Evolutionary conservation across 2,329 filamentous ascomycete genomes (phyloP).

Genomic region (Raffaelea ambrosiae): DNA sequence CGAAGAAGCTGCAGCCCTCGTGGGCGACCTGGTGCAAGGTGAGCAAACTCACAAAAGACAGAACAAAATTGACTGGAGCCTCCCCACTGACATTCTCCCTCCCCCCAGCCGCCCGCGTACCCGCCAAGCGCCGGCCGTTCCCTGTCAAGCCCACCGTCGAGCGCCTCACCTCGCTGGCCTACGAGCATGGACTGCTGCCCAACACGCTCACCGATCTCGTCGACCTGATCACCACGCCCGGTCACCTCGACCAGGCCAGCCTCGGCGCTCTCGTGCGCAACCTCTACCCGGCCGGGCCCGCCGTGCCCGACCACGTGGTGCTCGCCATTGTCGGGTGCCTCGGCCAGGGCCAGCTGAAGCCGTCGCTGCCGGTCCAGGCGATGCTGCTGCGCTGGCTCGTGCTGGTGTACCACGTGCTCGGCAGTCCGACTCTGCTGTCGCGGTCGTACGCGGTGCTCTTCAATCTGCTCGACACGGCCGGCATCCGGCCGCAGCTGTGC

Average conservation of each 20-base stretch:
- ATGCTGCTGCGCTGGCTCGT: constrained; percentile 71
- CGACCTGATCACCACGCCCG: constrained; percentile 57
- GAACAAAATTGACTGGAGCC: not conserved
- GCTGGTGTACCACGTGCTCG: constrained; percentile 61
- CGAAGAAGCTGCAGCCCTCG: constrained; percentile 10
- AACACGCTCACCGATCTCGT: constrained; percentile 54
- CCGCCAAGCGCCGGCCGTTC: constrained; percentile 56
- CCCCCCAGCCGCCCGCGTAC: constrained; percentile 43
- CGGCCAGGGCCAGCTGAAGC: constrained; percentile 70
- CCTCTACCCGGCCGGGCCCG: constrained; percentile 60
- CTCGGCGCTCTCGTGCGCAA: constrained; percentile 61
- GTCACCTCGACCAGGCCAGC: constrained; percentile 67
- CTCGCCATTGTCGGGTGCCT: constrained; percentile 62
- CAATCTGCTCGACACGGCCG: constrained; percentile 72
- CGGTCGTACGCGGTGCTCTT: constrained; percentile 71
- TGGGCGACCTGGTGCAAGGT: constrained; percentile 14
- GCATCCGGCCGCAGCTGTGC: constrained; percentile 58
- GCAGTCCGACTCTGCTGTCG: constrained; percentile 48
- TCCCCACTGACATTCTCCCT: not conserved
- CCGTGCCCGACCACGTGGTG: constrained; percentile 50
- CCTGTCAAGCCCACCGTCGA: constrained; percentile 58
- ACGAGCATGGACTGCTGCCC: constrained; percentile 58
- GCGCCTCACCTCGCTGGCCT: constrained; percentile 52
- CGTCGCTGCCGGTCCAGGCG: constrained; percentile 61
- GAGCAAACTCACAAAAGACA: not conserved